Base-by-base conservation (phyloP, 1,284 basidiomycete species). In the Farysia itapuensis region DNA sequence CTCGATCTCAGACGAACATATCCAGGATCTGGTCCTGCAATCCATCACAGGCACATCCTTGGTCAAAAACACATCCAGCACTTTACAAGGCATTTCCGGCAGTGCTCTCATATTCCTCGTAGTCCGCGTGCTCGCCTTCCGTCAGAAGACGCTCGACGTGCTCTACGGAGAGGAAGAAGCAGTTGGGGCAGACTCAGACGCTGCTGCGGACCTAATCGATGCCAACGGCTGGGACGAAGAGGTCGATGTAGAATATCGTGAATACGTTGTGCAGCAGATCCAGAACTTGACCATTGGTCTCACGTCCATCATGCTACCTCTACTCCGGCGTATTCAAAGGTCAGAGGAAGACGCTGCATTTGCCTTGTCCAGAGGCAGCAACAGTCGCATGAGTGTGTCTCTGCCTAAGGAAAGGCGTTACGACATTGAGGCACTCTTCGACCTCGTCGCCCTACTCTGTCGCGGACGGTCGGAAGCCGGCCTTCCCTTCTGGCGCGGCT, bases 41-140 rank as follows among this genome's bases (percentile, higher is more conserved):
- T 53, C 60, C 35, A 54, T 64, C 60, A 49, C 60, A 16, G 60
- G 60, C 50, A 48, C 60, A 0, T 44, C 50, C 2, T 53, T 57
- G 15, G 48, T 52, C 38, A 54, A 50, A 30, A 90, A 93, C 74
- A 83, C 83, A 3, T 49, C 35, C 29, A 37, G 42, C 16, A 43
- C 36, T 24, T 16, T 85, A 84, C 63, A 87, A 87, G 4, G 84
- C n/a, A 53, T 94, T 4, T 84, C 88, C 67, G 86, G 85, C 4
- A 89, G 89, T 63, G 86, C 87, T 2, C 90, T 97, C 77, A 82
- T 83, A 0, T 93, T 87, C 71, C 82, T 94, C 13, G 75, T 79
- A 0, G 56, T 77, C 7, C 53, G 67, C 25, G 63, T 79, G 13
- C 64, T 79, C 7, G 59, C 70, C 7, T 79, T 77, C 68, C 74